Evolutionary conservation across 2,329 filamentous ascomycete genomes (phyloP).

Genomic region (Sporothrix protearum): DNA sequence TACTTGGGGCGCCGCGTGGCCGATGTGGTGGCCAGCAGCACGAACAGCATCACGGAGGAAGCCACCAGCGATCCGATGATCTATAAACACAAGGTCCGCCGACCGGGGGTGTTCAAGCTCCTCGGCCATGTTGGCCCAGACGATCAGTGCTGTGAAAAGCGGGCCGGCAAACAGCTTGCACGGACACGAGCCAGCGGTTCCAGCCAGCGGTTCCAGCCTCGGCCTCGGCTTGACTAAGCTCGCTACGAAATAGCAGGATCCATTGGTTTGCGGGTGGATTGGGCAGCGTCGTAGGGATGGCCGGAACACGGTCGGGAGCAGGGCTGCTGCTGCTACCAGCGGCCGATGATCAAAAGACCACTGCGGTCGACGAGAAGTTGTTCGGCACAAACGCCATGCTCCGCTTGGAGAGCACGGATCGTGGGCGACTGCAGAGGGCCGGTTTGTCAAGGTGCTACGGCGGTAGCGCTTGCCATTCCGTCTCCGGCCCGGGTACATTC

Average conservation of each 20-base stretch:
- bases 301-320: background rate
- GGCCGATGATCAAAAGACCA: constrained; percentile 14
- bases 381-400: background rate
- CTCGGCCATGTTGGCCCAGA: constrained; percentile 65
- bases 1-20: constrained; percentile 65
- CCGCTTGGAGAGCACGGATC: background rate
- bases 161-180: constrained; percentile 90
- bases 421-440: background rate
- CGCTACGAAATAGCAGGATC: constrained; percentile 28
- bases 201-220: constrained; percentile 44
- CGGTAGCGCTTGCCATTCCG: constrained; percentile 61
- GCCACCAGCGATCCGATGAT: constrained; percentile 62
- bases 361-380: constrained; percentile 20
- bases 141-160: constrained; percentile 71
- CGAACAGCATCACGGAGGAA: constrained; percentile 63
- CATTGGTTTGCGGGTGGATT: constrained; percentile 12
- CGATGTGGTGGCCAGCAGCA: constrained; percentile 67
- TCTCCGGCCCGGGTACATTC: constrained; percentile 41
- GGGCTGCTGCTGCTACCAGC: background rate
- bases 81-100: constrained; percentile 54
- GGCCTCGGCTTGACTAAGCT: constrained; percentile 25
- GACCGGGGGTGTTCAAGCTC: constrained; percentile 53
- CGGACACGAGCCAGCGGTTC: constrained; percentile 84
- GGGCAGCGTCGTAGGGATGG: background rate
- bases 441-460: constrained; percentile 39